Evolutionary conservation across 345 rosid genomes (phyloP), one percentile per base, ranked within the genome.

Genomic region (Salix viminalis): DNA sequence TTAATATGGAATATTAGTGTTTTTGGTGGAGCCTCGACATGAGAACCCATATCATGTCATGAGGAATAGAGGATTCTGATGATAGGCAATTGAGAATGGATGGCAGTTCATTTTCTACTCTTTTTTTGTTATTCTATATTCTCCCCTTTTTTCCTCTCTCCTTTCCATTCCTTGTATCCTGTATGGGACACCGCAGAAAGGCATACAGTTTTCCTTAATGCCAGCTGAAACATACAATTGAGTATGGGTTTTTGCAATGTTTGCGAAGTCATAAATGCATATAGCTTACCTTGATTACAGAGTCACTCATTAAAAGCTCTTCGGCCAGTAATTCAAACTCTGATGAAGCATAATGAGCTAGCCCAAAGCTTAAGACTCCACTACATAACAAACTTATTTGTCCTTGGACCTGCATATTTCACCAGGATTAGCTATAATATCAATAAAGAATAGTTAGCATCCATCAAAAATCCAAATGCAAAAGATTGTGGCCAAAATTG

Each of bases 301-400:
- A 93, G 86, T 95, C 99, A 69, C 99, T 95, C 99, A 95, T 95
- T 75, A 95, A 84, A 77, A 95, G 85, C 80, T 96, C 99, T 87
- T 94, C 98, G 9, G 99, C 99, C 79, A 94, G 84, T 77, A 96
- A 73, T 83, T 96, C 99, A 84, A 96, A 96, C 83, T 92, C 99
- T 15, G 99, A 96, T 70, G 95, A 83, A 74, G 94, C 97, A 80
- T 87, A 92, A 84, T 91, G 98, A 76, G 92, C 82, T 58, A 96
- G 85, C 81, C 98, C 99, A 70, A 96, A 96, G 85, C 98, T 94
- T 88, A 94, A 84, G 44, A 89, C 85, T 76, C 98, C 98, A 46
- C 83, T 80, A 65, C 90, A 82, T 70, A 91, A 78, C 73, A 94
- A 83, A 80, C 97, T 94, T 76, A 96, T 90, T 81, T 96, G 99